phyloP scores from a whole-genome alignment of 306 rosid species.

The Lagenaria siceraria region DNA sequence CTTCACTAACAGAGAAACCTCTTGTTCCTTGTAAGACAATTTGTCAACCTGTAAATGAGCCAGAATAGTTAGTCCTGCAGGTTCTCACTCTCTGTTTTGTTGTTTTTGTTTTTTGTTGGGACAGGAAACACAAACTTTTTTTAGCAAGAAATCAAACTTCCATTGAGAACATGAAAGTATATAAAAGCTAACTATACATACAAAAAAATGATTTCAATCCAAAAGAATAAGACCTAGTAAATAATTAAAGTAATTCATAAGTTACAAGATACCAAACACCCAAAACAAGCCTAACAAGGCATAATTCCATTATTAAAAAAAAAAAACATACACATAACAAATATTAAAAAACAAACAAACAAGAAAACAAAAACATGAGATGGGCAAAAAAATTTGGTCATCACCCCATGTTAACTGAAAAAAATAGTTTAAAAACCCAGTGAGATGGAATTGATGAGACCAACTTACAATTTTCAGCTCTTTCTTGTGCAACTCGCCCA shows the following conservation, averaged over 20 bases:
- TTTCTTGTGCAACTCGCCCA: conserved; percentile 71
- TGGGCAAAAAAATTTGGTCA: not conserved
- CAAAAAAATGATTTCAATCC: not conserved
- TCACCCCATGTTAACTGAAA: not conserved
- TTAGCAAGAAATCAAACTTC: not conserved
- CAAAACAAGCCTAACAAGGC: not conserved
- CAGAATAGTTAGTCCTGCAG: conserved; percentile 11
- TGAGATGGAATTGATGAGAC: conserved; percentile 11
- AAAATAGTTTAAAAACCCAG: not conserved
- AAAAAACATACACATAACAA: not conserved
- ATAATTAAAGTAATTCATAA: not conserved
- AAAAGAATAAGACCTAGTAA: not conserved
- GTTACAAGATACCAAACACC: not conserved
- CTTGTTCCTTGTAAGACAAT: conserved; percentile 67
- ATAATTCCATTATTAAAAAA: not conserved
- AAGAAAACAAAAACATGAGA: not conserved
- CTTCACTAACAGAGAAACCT: conserved; percentile 78
- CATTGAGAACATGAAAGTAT: not conserved
- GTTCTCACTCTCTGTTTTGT: not conserved
- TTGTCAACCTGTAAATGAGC: conserved; percentile 60
- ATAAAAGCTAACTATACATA: not conserved
- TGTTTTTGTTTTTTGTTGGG: not conserved
- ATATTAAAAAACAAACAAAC: not conserved
- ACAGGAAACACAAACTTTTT: not conserved
- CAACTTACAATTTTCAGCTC: conserved; percentile 67